A percentile compares a stretch with the other conserved stretches of the same genome.
Evolutionary conservation across 2,329 filamentous ascomycete genomes (phyloP).

Genomic region (Podosphaera aphanis): DNA sequence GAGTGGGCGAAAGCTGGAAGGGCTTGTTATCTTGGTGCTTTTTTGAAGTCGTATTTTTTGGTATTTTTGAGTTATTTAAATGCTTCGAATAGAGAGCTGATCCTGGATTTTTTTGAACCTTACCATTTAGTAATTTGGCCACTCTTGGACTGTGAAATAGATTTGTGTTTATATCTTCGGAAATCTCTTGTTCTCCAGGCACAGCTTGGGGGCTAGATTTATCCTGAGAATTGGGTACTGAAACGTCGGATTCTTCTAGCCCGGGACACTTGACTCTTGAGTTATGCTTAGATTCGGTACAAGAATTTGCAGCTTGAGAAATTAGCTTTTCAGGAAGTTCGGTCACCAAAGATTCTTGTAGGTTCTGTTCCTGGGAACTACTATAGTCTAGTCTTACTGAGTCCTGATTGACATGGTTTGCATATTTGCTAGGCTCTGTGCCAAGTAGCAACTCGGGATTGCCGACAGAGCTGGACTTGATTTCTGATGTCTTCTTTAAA

Average conservation of each 20-base stretch:
- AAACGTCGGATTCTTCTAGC: neutral
- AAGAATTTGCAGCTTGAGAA: neutral
- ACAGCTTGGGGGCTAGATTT: neutral
- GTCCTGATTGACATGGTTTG: neutral
- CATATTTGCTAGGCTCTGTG: neutral
- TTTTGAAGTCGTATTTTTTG: too few relatives aligned
- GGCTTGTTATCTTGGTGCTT: neutral
- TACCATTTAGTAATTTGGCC: slow-evolving; percentile 28
- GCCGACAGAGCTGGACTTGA: neutral
- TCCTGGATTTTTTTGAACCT: slow-evolving; percentile 12
- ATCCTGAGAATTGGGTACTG: too few relatives aligned
- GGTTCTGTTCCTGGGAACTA: too few relatives aligned
- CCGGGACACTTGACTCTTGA: neutral
- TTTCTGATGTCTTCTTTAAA: neutral
- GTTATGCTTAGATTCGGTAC: neutral
- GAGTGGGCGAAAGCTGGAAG: neutral
- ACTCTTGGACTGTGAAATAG: slow-evolving; percentile 37
- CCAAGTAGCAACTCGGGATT: neutral
- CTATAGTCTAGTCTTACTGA: neutral
- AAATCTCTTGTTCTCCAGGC: slow-evolving; percentile 17
- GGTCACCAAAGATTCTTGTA: neutral
- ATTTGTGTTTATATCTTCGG: slow-evolving; percentile 34
- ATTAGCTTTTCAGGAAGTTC: neutral
- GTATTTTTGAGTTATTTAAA: too few relatives aligned
- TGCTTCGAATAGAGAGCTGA: too few relatives aligned